phyloP scores from a whole-genome alignment of 768 basidiomycete species.

The Podaxis sp. region DNA sequence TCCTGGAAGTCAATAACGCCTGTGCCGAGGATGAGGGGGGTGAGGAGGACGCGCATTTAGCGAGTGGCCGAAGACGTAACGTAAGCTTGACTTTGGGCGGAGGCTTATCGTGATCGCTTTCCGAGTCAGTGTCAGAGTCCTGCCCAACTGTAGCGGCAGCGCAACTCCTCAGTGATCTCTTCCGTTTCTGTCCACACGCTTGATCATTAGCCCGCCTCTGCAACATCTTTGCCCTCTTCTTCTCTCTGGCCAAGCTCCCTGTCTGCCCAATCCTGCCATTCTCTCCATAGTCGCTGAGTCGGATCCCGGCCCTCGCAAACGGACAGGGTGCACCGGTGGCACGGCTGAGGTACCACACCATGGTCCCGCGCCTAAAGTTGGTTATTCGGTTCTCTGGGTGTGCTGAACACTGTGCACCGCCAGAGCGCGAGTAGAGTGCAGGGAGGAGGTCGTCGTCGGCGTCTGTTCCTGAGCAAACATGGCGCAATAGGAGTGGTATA shows the following conservation, averaged over 20 bases:
- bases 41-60: conserved; percentile 14
- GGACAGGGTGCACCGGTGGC: conserved; percentile 76
- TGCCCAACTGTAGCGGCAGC: conserved; percentile 19
- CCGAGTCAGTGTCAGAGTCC: conserved; percentile 31
- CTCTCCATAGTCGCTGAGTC: conserved; percentile 65
- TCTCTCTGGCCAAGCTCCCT: conserved; percentile 25
- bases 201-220: conserved; percentile 22
- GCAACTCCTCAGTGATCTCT: conserved; percentile 38
- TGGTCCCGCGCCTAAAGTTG: conserved; percentile 76
- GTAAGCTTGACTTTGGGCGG: conserved; percentile 73
- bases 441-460: conserved; percentile 74
- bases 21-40: conserved; percentile 7
- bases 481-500: conserved; percentile 70
- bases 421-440: conserved; percentile 66
- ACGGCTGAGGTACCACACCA: conserved; percentile 78
- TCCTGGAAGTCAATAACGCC: conserved; percentile 10
- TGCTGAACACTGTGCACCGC: conserved; percentile 55
- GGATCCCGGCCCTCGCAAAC: conserved; percentile 70
- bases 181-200: conserved; percentile 42
- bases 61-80: conserved; percentile 48
- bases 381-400: conserved; percentile 48
- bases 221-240: conserved; percentile 24
- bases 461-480: conserved; percentile 67
- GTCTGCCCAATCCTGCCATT: conserved; percentile 31
- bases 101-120: conserved; percentile 36